These are phyloP conservation scores for Hymenoscyphus fraxineus DNA, from an alignment of 2,329 filamentous ascomycete species.

Conservation along the genomic window DNA sequence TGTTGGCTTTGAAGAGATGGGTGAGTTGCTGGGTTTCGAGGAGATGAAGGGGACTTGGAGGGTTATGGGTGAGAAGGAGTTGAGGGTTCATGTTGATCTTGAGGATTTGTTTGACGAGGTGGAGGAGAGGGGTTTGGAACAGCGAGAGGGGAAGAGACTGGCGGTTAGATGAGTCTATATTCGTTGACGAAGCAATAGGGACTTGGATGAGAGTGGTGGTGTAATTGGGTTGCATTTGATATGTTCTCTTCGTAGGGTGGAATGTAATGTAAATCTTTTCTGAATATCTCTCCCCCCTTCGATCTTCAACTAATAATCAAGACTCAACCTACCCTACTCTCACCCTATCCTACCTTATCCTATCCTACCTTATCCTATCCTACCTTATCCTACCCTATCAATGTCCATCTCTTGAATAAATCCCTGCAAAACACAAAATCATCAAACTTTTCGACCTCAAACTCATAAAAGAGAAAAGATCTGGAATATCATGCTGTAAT, in stretches of 20 bases:
- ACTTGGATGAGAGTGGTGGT: background rate
- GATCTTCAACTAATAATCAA: too few relatives aligned
- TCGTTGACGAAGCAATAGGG: background rate
- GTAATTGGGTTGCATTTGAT: background rate
- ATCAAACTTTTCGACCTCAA: too few relatives aligned
- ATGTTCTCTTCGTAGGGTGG: background rate
- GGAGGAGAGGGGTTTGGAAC: slow-evolving; percentile 12
- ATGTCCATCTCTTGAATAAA: too few relatives aligned
- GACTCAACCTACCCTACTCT: too few relatives aligned
- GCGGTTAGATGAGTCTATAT: slow-evolving; percentile 8
- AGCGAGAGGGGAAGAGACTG: slow-evolving; percentile 3
- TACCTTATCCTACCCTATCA: too few relatives aligned
- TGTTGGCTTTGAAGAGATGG: slow-evolving; percentile 48
- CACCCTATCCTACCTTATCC: too few relatives aligned
- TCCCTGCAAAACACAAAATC: too few relatives aligned
- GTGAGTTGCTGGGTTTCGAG: slow-evolving; percentile 29
- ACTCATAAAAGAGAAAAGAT: too few relatives aligned
- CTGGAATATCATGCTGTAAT: too few relatives aligned
- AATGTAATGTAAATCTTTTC: background rate
- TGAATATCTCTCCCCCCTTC: too few relatives aligned
- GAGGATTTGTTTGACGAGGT: slow-evolving; percentile 38
- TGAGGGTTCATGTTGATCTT: slow-evolving; percentile 55
- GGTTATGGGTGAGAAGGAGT: slow-evolving; percentile 57
- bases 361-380: too few relatives aligned
- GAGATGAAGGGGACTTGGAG: slow-evolving; percentile 52